Evolutionary conservation across 208 protist genomes (phyloP), one percentile per base, ranked within the genome.

Genomic region (Trypanosoma caninum): DNA sequence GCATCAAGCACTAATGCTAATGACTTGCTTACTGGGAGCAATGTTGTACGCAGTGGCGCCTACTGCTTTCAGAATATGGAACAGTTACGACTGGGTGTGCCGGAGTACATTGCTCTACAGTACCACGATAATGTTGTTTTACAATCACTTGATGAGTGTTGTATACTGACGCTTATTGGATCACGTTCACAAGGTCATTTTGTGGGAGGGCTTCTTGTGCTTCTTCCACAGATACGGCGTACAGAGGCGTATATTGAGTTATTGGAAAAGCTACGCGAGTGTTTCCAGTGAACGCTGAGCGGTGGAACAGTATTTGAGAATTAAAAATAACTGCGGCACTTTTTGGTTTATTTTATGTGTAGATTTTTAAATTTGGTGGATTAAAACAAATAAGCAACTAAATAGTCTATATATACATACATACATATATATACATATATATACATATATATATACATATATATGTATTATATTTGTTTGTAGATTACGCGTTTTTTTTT

Each of bases 81-180:
- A 31, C 86, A 92, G 69, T 65, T 95, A 31, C 61, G 80, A 25
- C 46, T 93, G 1, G 82, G 79, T 38, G 60, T 56, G 1, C 89
- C 89, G 1, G 41, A 34, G 22, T 92, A 93, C 52, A 84, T 95
- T 52, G 79, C 63, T 28, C 74, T 82, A 14, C 89, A 95, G 78
- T 95, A 91, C 64, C 86, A 90, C 59, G 82, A 95, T 56, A 65
- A 74, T 14, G 65, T 87, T 10, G 86, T 88, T 35, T 76, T 95
- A 30, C 89, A 95, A 62, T 59, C 79, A 40, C 63, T 89, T 30
- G 80, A 93, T 65, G 67, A 66, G 22, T 73, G 57, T 58, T 76
- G 51, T 31, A 72, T 93, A 28, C 47, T 95, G 27, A 93, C 86
- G 7, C 59, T 95, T 14, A 80, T 95, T 23, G 89, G 89, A 30